These are phyloP conservation scores for Paecilomyces dactylethromorphus DNA, from an alignment of 2,329 filamentous ascomycete genomes.

Conservation along the genomic window DNA sequence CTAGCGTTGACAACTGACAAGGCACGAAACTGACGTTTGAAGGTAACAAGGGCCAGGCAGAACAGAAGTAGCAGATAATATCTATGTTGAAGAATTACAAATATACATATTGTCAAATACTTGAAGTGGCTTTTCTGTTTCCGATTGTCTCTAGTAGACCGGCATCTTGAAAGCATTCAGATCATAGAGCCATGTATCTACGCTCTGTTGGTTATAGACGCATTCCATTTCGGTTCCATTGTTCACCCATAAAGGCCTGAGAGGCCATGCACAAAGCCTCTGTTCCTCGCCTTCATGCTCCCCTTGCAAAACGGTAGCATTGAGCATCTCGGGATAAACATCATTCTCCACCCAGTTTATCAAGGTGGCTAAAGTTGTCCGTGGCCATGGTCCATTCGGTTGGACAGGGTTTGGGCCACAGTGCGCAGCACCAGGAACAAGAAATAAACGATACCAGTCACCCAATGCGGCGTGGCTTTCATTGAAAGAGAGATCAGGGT, in stretches of 20 bases:
- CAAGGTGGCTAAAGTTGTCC: constrained; percentile 41
- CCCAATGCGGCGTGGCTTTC: constrained; percentile 36
- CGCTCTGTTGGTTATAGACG: constrained; percentile 30
- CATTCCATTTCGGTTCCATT: constrained; percentile 30
- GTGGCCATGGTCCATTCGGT: constrained; percentile 37
- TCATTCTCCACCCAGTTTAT: constrained; percentile 50
- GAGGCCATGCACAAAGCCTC: constrained; percentile 29
- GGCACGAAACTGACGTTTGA: too few relatives aligned
- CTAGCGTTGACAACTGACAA: too few relatives aligned
- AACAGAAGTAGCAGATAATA: too few relatives aligned
- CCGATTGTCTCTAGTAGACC: constrained; percentile 22
- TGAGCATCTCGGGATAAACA: constrained; percentile 38
- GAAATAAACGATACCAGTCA: constrained; percentile 51
- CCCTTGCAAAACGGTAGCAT: constrained; percentile 31
- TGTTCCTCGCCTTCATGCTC: constrained; percentile 22
- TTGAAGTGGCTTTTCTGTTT: too few relatives aligned
- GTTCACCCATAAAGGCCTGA: constrained; percentile 23
- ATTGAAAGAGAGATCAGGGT: constrained; percentile 32
- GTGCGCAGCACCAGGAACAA: constrained; percentile 49
- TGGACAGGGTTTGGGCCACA: constrained; percentile 42
- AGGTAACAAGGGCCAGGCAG: too few relatives aligned
- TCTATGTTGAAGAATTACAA: too few relatives aligned
- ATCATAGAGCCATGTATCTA: constrained; percentile 35
- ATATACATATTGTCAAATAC: too few relatives aligned
- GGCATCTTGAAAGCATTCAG: constrained; percentile 36